phyloP scores from a whole-genome alignment of 306 rosid genomes.

The Pterocarpus santalinus region DNA sequence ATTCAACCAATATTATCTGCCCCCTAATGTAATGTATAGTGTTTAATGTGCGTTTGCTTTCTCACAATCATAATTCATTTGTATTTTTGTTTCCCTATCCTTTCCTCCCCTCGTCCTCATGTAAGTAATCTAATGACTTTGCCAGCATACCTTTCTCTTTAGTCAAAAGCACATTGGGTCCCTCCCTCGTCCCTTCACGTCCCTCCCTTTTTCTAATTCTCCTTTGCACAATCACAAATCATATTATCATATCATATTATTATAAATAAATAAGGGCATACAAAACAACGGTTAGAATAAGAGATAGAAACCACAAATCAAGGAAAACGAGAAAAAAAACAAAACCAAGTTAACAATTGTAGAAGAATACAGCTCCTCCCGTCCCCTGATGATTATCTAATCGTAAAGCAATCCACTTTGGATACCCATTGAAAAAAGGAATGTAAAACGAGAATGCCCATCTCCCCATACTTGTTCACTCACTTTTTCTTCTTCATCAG shows the following conservation, averaged over 20 bases:
- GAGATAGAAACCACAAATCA: constrained; percentile 48
- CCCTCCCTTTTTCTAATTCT: constrained; percentile 48
- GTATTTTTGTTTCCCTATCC: background rate
- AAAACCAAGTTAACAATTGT: constrained; percentile 37
- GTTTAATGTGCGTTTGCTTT: too few relatives aligned
- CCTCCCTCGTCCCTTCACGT: constrained; percentile 39
- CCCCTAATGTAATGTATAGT: background rate
- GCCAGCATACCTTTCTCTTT: constrained; percentile 60
- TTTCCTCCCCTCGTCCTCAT: background rate
- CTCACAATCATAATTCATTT: constrained; percentile 15
- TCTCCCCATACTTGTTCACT: constrained; percentile 10
- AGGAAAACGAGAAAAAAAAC: constrained; percentile 38
- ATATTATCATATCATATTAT: constrained; percentile 39
- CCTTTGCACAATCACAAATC: constrained; percentile 53
- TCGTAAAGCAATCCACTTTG: constrained; percentile 83
- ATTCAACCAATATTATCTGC: constrained; percentile 32
- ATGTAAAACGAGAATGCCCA: constrained; percentile 50
- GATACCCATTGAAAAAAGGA: constrained; percentile 57
- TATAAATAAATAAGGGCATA: background rate
- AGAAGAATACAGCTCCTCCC: constrained; percentile 48
- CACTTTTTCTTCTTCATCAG: constrained; percentile 44
- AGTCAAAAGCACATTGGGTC: constrained; percentile 84
- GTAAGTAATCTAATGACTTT: constrained; percentile 44
- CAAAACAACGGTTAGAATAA: constrained; percentile 6
- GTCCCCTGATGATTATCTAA: constrained; percentile 60